These are phyloP conservation scores for Malassezia cuniculi DNA, from an alignment of 1,284 basidiomycete species.

Conservation along the genomic window DNA sequence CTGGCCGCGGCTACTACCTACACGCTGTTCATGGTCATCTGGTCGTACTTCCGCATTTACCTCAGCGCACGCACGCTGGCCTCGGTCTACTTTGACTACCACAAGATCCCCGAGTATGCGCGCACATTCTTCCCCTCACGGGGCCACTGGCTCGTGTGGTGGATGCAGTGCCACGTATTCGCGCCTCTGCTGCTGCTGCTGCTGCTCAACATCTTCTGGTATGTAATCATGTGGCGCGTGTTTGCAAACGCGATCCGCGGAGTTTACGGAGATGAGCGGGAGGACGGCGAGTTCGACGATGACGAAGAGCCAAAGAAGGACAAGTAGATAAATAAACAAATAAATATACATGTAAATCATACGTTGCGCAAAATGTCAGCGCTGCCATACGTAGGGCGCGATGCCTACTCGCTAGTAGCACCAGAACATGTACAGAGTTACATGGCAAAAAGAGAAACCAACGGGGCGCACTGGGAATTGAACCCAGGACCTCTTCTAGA, in stretches of 20 bases:
- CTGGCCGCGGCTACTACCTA: conserved; percentile 25
- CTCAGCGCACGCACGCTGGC: conserved; percentile 74
- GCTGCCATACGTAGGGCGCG: no score
- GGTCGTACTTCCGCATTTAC: conserved; percentile 66
- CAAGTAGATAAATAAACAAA: conserved; percentile 1
- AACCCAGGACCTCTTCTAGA: conserved; percentile 21
- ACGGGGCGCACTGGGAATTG: conserved; percentile 20
- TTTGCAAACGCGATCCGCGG: conserved; percentile 22
- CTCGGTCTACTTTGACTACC: conserved; percentile 71
- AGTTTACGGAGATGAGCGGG: conserved; percentile 24
- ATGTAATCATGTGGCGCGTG: conserved; percentile 40
- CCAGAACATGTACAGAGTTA: no score
- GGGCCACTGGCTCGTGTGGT: conserved; percentile 38
- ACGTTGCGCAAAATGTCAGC: neutral
- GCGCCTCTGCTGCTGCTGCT: conserved; percentile 39
- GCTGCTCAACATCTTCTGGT: conserved; percentile 42
- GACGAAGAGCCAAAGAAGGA: conserved; percentile 23
- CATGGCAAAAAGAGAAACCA: conserved; percentile 1
- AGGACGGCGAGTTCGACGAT: conserved; percentile 39
- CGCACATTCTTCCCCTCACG: conserved; percentile 31
- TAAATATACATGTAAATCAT: conserved; percentile 1
- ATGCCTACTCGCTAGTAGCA: no score
- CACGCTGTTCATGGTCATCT: conserved; percentile 35
- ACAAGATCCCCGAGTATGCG: conserved; percentile 53
- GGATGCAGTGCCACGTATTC: conserved; percentile 41